These are phyloP conservation scores for Rhododendron ovatum DNA, from an alignment of 148 eudicot species.

Conservation along the genomic window DNA sequence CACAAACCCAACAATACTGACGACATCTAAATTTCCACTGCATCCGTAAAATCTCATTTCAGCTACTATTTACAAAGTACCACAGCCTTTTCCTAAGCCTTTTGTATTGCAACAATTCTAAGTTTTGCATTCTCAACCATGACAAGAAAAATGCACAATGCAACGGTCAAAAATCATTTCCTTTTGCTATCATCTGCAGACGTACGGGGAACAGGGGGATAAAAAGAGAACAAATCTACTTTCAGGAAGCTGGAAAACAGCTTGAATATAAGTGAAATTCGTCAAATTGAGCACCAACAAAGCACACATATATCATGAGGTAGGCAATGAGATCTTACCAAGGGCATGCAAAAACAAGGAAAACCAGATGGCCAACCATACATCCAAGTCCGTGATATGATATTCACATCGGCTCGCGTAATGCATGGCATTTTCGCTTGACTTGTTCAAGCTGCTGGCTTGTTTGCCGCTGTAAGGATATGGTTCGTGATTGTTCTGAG, in stretches of 20 bases:
- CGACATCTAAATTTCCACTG: neutral
- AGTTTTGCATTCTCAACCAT: neutral
- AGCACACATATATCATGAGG: neutral
- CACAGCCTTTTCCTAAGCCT: neutral
- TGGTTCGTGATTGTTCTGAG: neutral
- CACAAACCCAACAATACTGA: neutral
- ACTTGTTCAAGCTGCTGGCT: constrained; percentile 2
- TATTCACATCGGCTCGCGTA: neutral
- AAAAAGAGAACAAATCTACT: neutral
- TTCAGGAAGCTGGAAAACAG: neutral
- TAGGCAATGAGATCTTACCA: neutral
- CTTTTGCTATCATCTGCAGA: neutral
- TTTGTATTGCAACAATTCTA: neutral
- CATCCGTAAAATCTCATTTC: neutral
- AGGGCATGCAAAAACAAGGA: neutral
- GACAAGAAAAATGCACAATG: neutral
- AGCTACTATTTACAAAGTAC: neutral
- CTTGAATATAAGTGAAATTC: neutral
- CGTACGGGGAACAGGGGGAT: neutral
- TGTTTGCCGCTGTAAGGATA: too few species aligned
- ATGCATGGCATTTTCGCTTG: neutral
- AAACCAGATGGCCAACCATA: neutral
- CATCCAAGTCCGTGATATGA: neutral
- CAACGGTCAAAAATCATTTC: neutral
- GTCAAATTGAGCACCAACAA: neutral